These are phyloP conservation scores for Ploettnerulaceae sp. DNA, from an alignment of 2,329 filamentous ascomycete species.

Conservation along the genomic window DNA sequence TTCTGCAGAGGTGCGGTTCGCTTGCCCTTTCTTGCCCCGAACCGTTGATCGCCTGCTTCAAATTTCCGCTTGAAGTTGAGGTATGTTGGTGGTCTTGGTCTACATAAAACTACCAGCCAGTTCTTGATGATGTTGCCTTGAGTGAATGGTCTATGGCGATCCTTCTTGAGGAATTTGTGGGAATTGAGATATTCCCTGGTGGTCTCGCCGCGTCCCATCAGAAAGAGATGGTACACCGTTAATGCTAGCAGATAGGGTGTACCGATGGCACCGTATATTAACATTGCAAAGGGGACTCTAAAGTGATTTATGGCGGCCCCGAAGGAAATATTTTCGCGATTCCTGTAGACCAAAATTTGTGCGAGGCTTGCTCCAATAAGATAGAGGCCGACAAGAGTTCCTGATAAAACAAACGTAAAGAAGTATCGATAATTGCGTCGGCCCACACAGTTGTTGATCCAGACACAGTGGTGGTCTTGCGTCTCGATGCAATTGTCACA, in stretches of 20 bases:
- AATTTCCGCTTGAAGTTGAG: constrained; percentile 79
- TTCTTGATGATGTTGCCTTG: constrained; percentile 73
- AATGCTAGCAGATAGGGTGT: constrained; percentile 79
- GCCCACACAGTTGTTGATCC: constrained; percentile 97
- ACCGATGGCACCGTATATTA: constrained; percentile 72
- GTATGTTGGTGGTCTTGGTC: constrained; percentile 83
- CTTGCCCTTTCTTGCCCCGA: constrained; percentile 56
- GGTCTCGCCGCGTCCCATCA: constrained; percentile 87
- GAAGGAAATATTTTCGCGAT: constrained; percentile 61
- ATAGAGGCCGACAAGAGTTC: constrained; percentile 71
- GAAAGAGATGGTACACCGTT: constrained; percentile 83
- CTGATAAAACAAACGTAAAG: constrained; percentile 80
- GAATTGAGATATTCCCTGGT: constrained; percentile 95
- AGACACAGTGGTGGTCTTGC: constrained; percentile 96
- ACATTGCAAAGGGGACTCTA: constrained; percentile 80
- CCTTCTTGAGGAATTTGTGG: constrained; percentile 88
- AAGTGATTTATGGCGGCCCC: constrained; percentile 62
- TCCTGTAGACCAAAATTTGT: constrained; percentile 71
- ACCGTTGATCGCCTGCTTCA: constrained; percentile 76
- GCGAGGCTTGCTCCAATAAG: constrained; percentile 73
- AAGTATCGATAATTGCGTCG: constrained; percentile 98
- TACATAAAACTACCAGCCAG: constrained; percentile 73
- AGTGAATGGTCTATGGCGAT: constrained; percentile 86
- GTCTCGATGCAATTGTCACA: constrained; percentile 98
- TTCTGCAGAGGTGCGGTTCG: constrained; percentile 44